Evolutionary conservation across 106 monocot genomes (phyloP).

Genomic region (Dioscorea zingiberensis): DNA sequence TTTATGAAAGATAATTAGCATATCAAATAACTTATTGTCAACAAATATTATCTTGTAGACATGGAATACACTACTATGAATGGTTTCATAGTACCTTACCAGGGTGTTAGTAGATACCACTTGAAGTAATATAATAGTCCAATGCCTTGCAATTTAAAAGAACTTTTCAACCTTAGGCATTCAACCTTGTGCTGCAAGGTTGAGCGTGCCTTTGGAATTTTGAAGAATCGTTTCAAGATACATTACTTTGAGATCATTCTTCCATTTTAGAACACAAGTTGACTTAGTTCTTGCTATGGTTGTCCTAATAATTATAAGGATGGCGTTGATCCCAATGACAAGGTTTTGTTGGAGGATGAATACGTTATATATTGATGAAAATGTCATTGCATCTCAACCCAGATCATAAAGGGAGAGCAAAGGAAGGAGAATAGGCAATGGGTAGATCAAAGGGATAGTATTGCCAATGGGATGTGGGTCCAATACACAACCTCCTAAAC

Average conservation of each 20-base stretch:
- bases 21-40: background rate
- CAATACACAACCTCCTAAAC: too few relatives aligned
- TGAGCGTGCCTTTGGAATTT: background rate
- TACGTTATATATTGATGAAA: too few relatives aligned
- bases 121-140: background rate
- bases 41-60: background rate
- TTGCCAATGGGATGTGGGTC: too few relatives aligned
- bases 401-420: too few relatives aligned
- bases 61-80: background rate
- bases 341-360: too few relatives aligned
- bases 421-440: too few relatives aligned
- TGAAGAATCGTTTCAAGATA: background rate
- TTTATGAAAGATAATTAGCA: too few relatives aligned
- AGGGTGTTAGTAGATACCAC: background rate
- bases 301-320: too few relatives aligned
- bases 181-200: background rate
- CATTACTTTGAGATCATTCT: background rate
- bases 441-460: too few relatives aligned
- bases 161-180: slow-evolving; percentile 3
- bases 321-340: too few relatives aligned
- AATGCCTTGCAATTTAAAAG: background rate
- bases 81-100: background rate
- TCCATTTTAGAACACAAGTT: background rate
- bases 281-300: background rate
- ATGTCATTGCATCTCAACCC: too few relatives aligned